Base-by-base conservation (phyloP, 2,329 filamentous ascomycete species). In the Aspergillus persii region DNA sequence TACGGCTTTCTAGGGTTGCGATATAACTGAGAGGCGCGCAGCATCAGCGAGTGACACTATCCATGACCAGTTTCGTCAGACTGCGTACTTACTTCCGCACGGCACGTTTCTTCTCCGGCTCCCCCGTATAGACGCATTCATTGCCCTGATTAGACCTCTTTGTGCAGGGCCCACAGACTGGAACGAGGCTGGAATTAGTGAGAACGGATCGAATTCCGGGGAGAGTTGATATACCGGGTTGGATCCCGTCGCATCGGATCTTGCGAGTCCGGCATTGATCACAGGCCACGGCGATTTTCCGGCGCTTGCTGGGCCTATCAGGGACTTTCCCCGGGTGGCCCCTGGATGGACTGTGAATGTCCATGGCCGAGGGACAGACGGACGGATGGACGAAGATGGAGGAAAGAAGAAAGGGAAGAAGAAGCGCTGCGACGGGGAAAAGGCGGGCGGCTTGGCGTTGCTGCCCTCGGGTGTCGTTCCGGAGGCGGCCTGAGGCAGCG, bases 91-190 rank as follows among this genome's bases (percentile, higher is more conserved):
- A 70, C 69, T 57, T 62, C 44, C 65, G 63, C n/a, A 64, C 65
- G 4, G 66, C 67, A 44, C 66, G 62, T 41, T 66, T 70, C 50
- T 69, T 73, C 56, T 72, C 68, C 26, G 64, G 29, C 33, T 71
- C 70, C 4, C 69, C 66, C 1, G 68, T 69, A 44, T 71, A 74
- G 6, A 64, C 62, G 50, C 71, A 75, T 11, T 56, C 59, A 2
- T 39, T 53, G 0, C 61, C 63, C 18, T 49, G 57, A 15, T 69
- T 64, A 3, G 58, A 50, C 23, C 64, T 63, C 33, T 63, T 70
- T 18, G 56, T 57, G 54, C 72, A 75, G 23, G 69, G 70, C 15
- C 69, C 68, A 66, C 71, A 74, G 7, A 70, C 71, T 73, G 31
- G 2, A 6, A 27, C 5, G 9, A 4, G n/a, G 9, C 11, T 4